Percentiles rank a stretch among this genome's conserved stretches.
Conservation (phyloP, 768 basidiomycete genomes). For the Boletus rubropictus region DNA sequence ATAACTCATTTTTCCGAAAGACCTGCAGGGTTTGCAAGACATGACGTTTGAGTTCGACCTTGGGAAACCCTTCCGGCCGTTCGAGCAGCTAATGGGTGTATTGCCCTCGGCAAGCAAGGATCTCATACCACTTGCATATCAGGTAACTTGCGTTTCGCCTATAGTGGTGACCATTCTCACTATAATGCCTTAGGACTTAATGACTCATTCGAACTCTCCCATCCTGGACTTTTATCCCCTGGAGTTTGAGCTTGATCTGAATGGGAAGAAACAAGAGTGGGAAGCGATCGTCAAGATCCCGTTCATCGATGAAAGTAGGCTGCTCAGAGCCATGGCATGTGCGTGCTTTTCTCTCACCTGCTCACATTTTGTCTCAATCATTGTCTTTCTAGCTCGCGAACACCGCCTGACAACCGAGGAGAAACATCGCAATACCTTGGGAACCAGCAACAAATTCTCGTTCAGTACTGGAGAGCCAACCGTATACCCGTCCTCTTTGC, state of each 20-base stretch:
- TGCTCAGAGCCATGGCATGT: constrained; percentile 82
- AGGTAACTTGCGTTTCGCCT: constrained; percentile 39
- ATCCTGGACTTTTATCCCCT: constrained; percentile 93
- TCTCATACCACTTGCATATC: constrained; percentile 81
- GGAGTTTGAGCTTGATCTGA: constrained; percentile 89
- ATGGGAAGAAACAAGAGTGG: constrained; percentile 99
- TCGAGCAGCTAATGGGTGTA: constrained; percentile 97
- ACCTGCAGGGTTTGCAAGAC: constrained; percentile 57
- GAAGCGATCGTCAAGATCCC: constrained; percentile 99
- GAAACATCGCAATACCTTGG: constrained; percentile 64
- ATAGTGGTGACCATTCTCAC: background rate
- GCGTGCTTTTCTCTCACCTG: background rate
- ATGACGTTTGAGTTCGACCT: constrained; percentile 85
- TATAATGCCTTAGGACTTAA: constrained; percentile 60
- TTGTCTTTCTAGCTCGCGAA: constrained; percentile 54
- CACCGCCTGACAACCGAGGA: constrained; percentile 75
- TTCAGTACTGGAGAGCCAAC: constrained; percentile 61
- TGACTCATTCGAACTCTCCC: constrained; percentile 77
- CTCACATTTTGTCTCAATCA: background rate
- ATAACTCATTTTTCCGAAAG: constrained; percentile 29
- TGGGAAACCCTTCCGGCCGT: constrained; percentile 87
- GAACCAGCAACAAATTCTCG: constrained; percentile 74
- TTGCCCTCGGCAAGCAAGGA: constrained; percentile 86
- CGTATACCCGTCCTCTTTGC: constrained; percentile 84
- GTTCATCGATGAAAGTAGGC: constrained; percentile 79